Base-by-base conservation (phyloP, 2,329 filamentous ascomycete species). In the Sclerotiophoma versabilis region DNA sequence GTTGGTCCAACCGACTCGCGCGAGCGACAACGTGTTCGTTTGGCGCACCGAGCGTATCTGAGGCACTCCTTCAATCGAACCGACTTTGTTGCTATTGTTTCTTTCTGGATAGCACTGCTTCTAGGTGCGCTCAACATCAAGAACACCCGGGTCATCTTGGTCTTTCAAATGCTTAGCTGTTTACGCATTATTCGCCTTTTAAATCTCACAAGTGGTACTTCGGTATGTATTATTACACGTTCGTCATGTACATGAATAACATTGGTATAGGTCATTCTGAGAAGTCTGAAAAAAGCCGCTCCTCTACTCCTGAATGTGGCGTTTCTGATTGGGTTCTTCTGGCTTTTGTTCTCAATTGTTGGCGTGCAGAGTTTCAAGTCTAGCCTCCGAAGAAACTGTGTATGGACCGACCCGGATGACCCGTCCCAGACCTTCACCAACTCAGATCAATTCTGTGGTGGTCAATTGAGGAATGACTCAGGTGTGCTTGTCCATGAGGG, bases 91-190 rank as follows among this genome's bases (percentile, higher is more conserved):
- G 96, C 95, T 1, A 90, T 99, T 7, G 82, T 95, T n/a, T 89
- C 93, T 0, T 99, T 92, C 75, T 99, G 95, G 95, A 88, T 96
- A 52, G 88, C 91, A 1, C 95, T 98, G 67, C 73, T 85, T 10
- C 80, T 99, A 44, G 85, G 86, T 26, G 76, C 93, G 15, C 83
- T 84, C 10, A 87, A 88, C 0, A 72, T 92, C 17, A 91, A 97
- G 70, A 81, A 83, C 56, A 69, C 75, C 2, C 81, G 87, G 46
- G 91, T 96, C 69, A 75, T 98, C 7, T 96, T 92, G 65, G 84
- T 98, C 7, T 99, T 99, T 75, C 88, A 91, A 51, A 99, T 99
- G 96, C 81, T 99, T 55, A 96, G 93, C 70, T 97, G 92, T 75
- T 82, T 99, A 60, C 90, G 96, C 37, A 97, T 99, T 60, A 78